Percentiles rank a stretch among this genome's conserved stretches.
phyloP scores from a whole-genome alignment of 371 early-diverging fungal species.

The Aphelidium insulamus region DNA sequence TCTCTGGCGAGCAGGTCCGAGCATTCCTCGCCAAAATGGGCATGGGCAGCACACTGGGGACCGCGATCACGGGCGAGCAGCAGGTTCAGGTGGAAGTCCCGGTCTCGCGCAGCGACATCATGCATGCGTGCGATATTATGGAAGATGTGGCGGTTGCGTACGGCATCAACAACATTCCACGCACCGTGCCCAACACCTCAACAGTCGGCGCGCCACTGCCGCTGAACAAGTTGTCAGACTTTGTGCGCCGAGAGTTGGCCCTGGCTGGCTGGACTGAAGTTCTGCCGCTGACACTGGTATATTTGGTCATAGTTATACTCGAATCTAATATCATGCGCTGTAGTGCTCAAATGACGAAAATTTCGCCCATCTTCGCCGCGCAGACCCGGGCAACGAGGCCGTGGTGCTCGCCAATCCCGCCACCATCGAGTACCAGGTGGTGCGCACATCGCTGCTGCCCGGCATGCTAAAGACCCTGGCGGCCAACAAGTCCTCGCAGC shows the following conservation, averaged over 20 bases:
- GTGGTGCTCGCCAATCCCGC: constrained; percentile 89
- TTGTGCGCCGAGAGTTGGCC: constrained; percentile 75
- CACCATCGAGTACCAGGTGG: constrained; percentile 85
- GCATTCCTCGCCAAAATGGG: constrained; percentile 65
- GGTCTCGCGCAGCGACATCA: constrained; percentile 83
- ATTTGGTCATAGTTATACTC: constrained; percentile 3
- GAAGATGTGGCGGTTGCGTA: constrained; percentile 99
- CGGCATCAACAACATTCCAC: constrained; percentile 88
- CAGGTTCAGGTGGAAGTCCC: constrained; percentile 64
- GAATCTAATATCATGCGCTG: constrained; percentile 1
- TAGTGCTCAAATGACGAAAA: constrained; percentile 89
- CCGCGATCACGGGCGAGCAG: constrained; percentile 16
- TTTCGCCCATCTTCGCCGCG: constrained; percentile 60
- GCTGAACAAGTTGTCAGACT: constrained; percentile 82
- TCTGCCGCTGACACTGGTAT: constrained; percentile 76
- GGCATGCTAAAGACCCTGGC: constrained; percentile 90
- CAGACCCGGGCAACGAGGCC: constrained; percentile 51
- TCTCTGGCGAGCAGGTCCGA: constrained; percentile 52
- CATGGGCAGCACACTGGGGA: constrained; percentile 25
- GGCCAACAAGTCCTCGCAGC: constrained; percentile 70
- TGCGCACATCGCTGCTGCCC: constrained; percentile 82
- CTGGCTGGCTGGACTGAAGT: constrained; percentile 90
- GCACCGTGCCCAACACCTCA: constrained; percentile 48
- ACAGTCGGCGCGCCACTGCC: constrained; percentile 79
- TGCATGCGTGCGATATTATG: constrained; percentile 95